Base-by-base conservation (phyloP, 805 yeast species). In the Metschnikowia chrysomelidarum region DNA sequence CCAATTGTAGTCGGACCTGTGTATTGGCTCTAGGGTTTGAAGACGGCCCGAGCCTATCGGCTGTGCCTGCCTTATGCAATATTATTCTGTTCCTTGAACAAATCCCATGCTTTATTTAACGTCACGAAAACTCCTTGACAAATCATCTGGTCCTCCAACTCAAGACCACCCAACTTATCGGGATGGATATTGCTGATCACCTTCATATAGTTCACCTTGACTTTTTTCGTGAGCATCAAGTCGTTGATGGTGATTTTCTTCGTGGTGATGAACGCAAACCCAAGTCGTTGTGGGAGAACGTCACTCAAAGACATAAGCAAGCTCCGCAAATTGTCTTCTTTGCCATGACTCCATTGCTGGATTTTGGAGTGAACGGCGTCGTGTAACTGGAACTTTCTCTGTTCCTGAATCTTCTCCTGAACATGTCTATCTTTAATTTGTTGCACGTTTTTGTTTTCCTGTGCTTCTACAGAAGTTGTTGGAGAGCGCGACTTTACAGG, bases 51-150 rank as follows among this genome's bases (percentile, higher is more conserved):
- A n/a, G n/a, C n/a, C n/a, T n/a, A n/a, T n/a, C n/a, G n/a, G n/a
- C n/a, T n/a, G n/a, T n/a, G n/a, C n/a, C n/a, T n/a, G n/a, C n/a
- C 5, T 24, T 34, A 43, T 30, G 43, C 44, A 8, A 47, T 38
- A 13, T 43, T 39, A 16, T 51, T 51, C 27, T 55, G 58, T 16
- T 30, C 44, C 36, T 48, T 52, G 40, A 54, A 56, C 24, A 32
- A 33, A 28, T 56, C 97, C 98, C 99, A 93, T 2, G 97, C 88
- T 47, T 78, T 75, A 58, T 88, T 91, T 43, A 93, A 65, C 0
- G 80, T 71, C 24, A 88, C 83, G 54, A 93, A 93, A 0, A 91
- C 91, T 16, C 78, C 79, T 49, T 89, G 91, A 11, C 97, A 93
- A 29, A 91, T 70, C 81, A 91, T 75, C 54, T 82, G 81, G 38